These are phyloP conservation scores for Dichomitus squalens DNA, from an alignment of 1,284 basidiomycete genomes.

Conservation along the genomic window DNA sequence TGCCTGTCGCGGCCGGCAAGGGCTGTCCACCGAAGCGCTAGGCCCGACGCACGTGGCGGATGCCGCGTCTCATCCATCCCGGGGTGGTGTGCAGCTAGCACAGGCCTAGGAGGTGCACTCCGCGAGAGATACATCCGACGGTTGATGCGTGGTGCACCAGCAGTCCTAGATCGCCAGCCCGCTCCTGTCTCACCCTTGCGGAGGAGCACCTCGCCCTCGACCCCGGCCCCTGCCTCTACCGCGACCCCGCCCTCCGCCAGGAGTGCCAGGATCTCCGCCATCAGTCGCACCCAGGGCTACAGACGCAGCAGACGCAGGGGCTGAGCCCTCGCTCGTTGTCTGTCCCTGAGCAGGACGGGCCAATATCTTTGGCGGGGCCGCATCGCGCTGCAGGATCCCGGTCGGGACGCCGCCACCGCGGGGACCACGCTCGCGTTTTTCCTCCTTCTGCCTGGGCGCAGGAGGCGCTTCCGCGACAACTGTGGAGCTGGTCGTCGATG, in stretches of 20 bases:
- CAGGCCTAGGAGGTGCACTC: no score
- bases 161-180: no score
- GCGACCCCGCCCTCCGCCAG: slow-evolving; percentile 27
- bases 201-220: slow-evolving; percentile 6
- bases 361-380: slow-evolving; percentile 21
- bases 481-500: neutral
- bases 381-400: no score
- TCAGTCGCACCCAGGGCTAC: slow-evolving; percentile 9
- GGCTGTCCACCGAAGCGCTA: no score
- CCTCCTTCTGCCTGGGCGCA: slow-evolving; percentile 19
- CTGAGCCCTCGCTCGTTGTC: neutral
- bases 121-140: no score
- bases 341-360: slow-evolving; percentile 9
- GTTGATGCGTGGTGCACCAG: no score
- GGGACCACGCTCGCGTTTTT: slow-evolving; percentile 13
- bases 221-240: slow-evolving; percentile 18
- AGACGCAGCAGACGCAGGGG: neutral
- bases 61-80: no score
- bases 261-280: slow-evolving; percentile 16
- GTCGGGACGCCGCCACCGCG: slow-evolving; percentile 18
- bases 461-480: neutral
- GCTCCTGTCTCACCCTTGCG: neutral
- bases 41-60: no score
- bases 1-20: no score
- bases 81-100: no score